These are phyloP conservation scores for Parastagonospora nodorum DNA, from an alignment of 2,329 filamentous ascomycete genomes.

Conservation along the genomic window DNA sequence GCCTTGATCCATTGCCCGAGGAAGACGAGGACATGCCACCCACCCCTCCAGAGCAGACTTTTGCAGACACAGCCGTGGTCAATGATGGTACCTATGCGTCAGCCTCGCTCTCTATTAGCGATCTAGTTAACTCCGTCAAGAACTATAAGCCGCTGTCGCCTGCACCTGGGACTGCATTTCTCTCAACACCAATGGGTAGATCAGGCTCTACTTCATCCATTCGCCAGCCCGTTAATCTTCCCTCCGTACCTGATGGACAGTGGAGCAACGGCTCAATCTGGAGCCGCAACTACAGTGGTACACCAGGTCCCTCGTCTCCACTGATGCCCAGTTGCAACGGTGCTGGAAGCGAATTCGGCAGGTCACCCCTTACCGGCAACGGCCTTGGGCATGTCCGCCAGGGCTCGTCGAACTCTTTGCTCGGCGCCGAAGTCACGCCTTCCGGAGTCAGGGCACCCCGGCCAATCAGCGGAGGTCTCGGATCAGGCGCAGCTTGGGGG, in stretches of 20 bases:
- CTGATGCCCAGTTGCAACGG: constrained; percentile 24
- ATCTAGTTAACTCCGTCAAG: constrained; percentile 45
- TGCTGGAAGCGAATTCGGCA: constrained; percentile 21
- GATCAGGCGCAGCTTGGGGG: constrained; percentile 41
- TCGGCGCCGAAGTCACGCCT: constrained; percentile 38
- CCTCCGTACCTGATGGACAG: constrained; percentile 45
- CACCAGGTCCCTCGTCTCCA: constrained; percentile 39
- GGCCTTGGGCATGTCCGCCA: constrained; percentile 50
- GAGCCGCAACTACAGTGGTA: constrained; percentile 38
- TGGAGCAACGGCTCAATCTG: constrained; percentile 44
- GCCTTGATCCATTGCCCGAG: constrained; percentile 47
- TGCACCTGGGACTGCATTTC: constrained; percentile 25
- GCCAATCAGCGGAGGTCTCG: constrained; percentile 36
- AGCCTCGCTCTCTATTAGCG: constrained; percentile 38
- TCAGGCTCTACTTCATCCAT: constrained; percentile 42
- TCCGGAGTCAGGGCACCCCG: constrained; percentile 19
- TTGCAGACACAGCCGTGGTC: constrained; percentile 47
- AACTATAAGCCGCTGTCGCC: constrained; percentile 42
- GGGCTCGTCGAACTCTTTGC: constrained; percentile 50
- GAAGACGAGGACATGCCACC: constrained; percentile 52
- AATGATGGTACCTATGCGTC: constrained; percentile 37
- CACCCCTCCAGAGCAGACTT: constrained; percentile 54
- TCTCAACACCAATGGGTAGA: constrained; percentile 41
- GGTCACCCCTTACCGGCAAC: constrained; percentile 41
- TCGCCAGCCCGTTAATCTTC: constrained; percentile 40